phyloP scores from a whole-genome alignment of 164 flowering plant genomes.

The Nelumbo lutea region DNA sequence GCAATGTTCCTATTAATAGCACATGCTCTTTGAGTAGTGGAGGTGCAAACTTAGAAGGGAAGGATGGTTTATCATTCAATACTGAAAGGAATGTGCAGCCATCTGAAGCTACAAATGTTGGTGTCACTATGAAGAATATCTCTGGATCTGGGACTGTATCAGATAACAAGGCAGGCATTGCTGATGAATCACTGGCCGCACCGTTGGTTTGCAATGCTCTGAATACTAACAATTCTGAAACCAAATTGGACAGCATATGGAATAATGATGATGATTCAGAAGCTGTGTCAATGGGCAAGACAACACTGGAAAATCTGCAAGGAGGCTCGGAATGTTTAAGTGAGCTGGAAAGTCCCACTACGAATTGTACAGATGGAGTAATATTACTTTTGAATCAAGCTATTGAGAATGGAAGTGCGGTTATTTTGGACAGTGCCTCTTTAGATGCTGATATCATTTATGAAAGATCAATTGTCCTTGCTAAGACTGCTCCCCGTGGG shows the following conservation, averaged over 20 bases:
- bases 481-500: constrained; percentile 63
- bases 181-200: constrained; percentile 2
- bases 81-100: constrained; percentile 12
- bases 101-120: constrained; percentile 3
- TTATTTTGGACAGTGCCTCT: constrained; percentile 40
- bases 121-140: neutral
- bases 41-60: constrained; percentile 9
- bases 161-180: neutral
- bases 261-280: constrained; percentile 9
- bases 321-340: constrained; percentile 7
- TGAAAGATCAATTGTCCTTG: constrained; percentile 50
- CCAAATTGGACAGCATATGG: constrained; percentile 8
- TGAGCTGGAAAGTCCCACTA: constrained; percentile 7
- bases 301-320: constrained; percentile 6
- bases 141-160: neutral
- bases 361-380: constrained; percentile 39
- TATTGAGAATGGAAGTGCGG: constrained; percentile 63
- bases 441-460: constrained; percentile 67
- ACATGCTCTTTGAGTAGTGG: constrained; percentile 8
- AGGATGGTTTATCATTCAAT: constrained; percentile 2
- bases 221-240: neutral
- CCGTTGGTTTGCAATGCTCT: neutral
- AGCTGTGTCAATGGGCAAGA: constrained; percentile 2
- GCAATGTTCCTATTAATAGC: constrained; percentile 3
- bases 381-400: constrained; percentile 53